Evolutionary conservation across 768 basidiomycete species (phyloP).

Genomic region (Cystofilobasidium ferigula): DNA sequence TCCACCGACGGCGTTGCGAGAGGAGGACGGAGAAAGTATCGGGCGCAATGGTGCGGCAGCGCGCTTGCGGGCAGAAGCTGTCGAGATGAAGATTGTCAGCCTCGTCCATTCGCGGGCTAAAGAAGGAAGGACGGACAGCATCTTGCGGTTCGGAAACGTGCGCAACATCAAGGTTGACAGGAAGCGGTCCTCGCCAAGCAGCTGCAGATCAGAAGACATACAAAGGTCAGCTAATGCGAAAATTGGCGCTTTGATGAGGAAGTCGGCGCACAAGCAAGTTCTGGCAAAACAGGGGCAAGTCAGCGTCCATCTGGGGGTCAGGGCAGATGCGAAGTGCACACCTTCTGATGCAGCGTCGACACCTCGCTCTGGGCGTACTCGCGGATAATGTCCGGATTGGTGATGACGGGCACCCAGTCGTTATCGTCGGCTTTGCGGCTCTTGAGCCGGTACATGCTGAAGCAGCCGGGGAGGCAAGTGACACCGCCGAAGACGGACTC

Average conservation of each 20-base stretch:
- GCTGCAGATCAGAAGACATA: conserved; percentile 84
- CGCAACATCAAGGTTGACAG: conserved; percentile 89
- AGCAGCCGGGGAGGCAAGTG: conserved; percentile 97
- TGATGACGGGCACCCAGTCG: conserved; percentile 94
- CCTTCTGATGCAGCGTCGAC: conserved; percentile 90
- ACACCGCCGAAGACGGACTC: conserved; percentile 99
- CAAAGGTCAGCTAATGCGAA: no score
- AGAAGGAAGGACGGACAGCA: no score
- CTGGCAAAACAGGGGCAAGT: no score
- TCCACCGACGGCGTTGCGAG: conserved; percentile 96
- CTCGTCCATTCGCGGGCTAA: no score
- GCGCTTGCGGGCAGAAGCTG: conserved; percentile 93
- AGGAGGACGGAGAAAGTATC: conserved; percentile 87
- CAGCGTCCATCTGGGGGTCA: no score
- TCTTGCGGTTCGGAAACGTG: conserved; percentile 96
- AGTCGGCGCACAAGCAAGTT: no score
- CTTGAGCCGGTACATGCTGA: conserved; percentile 98
- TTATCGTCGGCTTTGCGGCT: conserved; percentile 76
- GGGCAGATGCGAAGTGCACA: no score
- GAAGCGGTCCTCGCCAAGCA: conserved; percentile 98
- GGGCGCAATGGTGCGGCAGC: conserved; percentile 87
- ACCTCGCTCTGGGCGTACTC: conserved; percentile 94
- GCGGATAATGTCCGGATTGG: conserved; percentile 92
- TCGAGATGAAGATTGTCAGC: no score
- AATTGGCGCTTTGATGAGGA: no score